A percentile compares a stretch with the other conserved stretches of the same genome.
These are phyloP conservation scores for Colletotrichum neosansevieriae DNA, from an alignment of 2,329 filamentous ascomycete genomes.

Conservation along the genomic window DNA sequence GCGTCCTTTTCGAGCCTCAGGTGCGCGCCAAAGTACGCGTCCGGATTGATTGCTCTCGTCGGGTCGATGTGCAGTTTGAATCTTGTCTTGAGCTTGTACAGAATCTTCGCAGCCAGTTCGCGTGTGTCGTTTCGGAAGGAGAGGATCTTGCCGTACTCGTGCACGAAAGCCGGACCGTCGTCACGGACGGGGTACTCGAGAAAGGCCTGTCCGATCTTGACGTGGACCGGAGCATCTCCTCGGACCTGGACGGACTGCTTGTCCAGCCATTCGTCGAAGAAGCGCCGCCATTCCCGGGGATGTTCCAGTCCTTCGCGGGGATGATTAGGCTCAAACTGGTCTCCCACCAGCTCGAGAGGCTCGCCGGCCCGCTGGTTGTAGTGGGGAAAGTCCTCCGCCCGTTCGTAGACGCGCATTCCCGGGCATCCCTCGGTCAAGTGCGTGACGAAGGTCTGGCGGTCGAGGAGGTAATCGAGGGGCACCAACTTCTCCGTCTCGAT, in stretches of 20 bases:
- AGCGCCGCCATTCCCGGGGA: constrained; percentile 45
- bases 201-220: constrained; percentile 49
- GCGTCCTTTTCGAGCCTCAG: constrained; percentile 49
- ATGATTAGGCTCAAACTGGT: constrained; percentile 49
- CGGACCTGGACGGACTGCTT: constrained; percentile 37
- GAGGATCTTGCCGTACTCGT: constrained; percentile 50
- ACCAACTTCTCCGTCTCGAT: constrained; percentile 47
- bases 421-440: constrained; percentile 46
- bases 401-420: constrained; percentile 46
- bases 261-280: constrained; percentile 47
- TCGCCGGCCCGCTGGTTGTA: constrained; percentile 41
- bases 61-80: constrained; percentile 45
- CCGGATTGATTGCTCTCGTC: constrained; percentile 41
- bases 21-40: constrained; percentile 49
- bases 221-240: constrained; percentile 43
- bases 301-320: constrained; percentile 43
- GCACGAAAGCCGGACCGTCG: constrained; percentile 50
- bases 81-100: constrained; percentile 42
- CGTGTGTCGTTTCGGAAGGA: constrained; percentile 49
- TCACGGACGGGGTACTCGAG: constrained; percentile 52
- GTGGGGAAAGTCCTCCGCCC: constrained; percentile 46
- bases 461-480: constrained; percentile 48
- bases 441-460: constrained; percentile 45
- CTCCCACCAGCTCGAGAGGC: constrained; percentile 44
- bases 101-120: constrained; percentile 46